Evolutionary conservation across 139 green algal species (phyloP).

Genomic region (Limnomonas spitsbergensis): DNA sequence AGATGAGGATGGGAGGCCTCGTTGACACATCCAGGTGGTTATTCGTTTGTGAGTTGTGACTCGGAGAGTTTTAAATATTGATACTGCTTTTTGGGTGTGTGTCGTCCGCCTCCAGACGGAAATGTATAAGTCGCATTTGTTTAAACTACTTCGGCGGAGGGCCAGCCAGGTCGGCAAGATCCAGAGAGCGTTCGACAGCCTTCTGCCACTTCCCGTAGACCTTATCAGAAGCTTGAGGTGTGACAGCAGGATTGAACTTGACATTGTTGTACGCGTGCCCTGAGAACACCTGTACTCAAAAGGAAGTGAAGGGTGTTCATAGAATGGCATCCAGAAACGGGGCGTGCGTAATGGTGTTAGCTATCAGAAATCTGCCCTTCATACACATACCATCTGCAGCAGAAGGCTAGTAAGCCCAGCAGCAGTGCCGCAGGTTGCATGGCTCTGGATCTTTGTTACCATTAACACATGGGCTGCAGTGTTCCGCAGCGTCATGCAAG

Average conservation of each 20-base stretch:
- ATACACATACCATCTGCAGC: too few relatives aligned
- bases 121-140: too few relatives aligned
- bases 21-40: neutral
- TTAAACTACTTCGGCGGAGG: too few relatives aligned
- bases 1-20: neutral
- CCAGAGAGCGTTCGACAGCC: conserved; percentile 66
- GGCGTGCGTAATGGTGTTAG: too few relatives aligned
- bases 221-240: conserved; percentile 23
- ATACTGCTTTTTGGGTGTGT: neutral
- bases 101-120: neutral
- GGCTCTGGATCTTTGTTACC: too few relatives aligned
- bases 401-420: too few relatives aligned
- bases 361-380: too few relatives aligned
- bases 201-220: conserved; percentile 66
- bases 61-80: neutral
- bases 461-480: too few relatives aligned
- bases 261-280: conserved; percentile 10
- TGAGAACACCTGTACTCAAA: neutral
- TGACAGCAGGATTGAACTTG: conserved; percentile 8
- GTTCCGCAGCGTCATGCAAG: neutral
- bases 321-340: neutral
- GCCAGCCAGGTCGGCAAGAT: conserved; percentile 58
- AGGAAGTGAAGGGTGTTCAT: neutral
- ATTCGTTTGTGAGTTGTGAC: neutral
- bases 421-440: too few relatives aligned